Evolutionary conservation across 2,329 filamentous ascomycete species (phyloP).

Genomic region (Simplicillium aogashimaense): DNA sequence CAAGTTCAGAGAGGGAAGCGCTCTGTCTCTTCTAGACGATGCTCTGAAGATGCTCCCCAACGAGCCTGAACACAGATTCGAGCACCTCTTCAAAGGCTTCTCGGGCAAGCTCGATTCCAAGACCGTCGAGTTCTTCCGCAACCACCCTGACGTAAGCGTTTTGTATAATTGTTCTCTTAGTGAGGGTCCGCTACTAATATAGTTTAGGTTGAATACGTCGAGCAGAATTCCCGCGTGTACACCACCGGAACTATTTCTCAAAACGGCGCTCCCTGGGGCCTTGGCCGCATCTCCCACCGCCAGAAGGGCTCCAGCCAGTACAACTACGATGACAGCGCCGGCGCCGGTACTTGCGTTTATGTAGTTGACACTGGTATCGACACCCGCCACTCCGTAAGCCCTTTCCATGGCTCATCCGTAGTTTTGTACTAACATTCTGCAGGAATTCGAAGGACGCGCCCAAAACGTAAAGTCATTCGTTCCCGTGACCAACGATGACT

Average conservation of each 20-base stretch:
- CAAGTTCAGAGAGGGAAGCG: slow-evolving; percentile 11
- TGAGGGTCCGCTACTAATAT: neutral
- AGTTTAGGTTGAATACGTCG: slow-evolving; percentile 20
- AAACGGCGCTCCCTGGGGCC: slow-evolving; percentile 11
- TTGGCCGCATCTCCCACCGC: slow-evolving; percentile 12
- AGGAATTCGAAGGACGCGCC: slow-evolving; percentile 14
- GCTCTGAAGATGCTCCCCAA: slow-evolving; percentile 6
- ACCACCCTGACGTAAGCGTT: slow-evolving; percentile 8
- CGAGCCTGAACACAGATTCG: slow-evolving; percentile 9
- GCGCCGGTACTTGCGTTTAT: slow-evolving; percentile 14
- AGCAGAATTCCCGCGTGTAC: slow-evolving; percentile 21
- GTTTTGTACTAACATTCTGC: no score
- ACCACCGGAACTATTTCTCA: slow-evolving; percentile 6
- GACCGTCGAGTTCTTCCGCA: slow-evolving; percentile 6
- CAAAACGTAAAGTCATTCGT: slow-evolving; percentile 6
- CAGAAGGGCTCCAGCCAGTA: slow-evolving; percentile 8
- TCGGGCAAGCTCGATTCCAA: slow-evolving; percentile 6
- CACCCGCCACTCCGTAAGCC: slow-evolving; percentile 14
- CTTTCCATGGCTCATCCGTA: neutral
- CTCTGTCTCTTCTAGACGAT: slow-evolving; percentile 3
- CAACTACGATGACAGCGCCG: slow-evolving; percentile 11
- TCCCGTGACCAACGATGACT: slow-evolving; percentile 8
- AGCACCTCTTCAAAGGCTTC: slow-evolving; percentile 7
- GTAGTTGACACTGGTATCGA: slow-evolving; percentile 17
- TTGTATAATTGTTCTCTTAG: neutral